Conservation (phyloP, 2,329 filamentous ascomycete genomes). For the Lasiodiplodia hormozganensis region DNA sequence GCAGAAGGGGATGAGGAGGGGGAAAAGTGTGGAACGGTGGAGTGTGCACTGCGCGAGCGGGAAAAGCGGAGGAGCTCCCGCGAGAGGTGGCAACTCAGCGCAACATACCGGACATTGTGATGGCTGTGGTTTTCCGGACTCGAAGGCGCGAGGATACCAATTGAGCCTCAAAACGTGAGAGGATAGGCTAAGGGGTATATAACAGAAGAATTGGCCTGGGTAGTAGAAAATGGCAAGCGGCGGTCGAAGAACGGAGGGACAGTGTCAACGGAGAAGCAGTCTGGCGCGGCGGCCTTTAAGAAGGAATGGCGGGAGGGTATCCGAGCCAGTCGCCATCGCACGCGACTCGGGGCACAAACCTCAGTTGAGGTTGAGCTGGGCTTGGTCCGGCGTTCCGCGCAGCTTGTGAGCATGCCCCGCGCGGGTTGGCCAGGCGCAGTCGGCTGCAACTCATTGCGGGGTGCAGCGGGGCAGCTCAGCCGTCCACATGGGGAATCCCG, state of each 20-base stretch:
- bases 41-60: not conserved
- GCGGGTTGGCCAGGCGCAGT: not conserved
- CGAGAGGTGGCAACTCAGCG: not conserved
- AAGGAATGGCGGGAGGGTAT: not conserved
- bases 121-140: not conserved
- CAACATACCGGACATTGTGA: conserved; percentile 24
- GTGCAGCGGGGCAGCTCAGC: conserved; percentile 2
- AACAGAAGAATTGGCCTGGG: not conserved
- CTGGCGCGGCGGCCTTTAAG: not conserved
- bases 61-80: not conserved
- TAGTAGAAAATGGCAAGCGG: not conserved
- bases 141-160: not conserved
- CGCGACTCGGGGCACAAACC: conserved; percentile 11
- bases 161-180: not conserved
- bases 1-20: not conserved
- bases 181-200: not conserved
- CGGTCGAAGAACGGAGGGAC: not conserved
- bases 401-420: conserved; percentile 11
- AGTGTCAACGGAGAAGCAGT: not conserved
- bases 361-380: conserved; percentile 17
- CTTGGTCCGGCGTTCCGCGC: conserved; percentile 6
- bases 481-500: not conserved
- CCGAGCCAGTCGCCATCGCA: conserved; percentile 2
- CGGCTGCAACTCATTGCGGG: conserved; percentile 22
- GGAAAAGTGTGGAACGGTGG: not conserved